These are phyloP conservation scores for Ambrosiella cleistominuta DNA, from an alignment of 2,329 filamentous ascomycete genomes.

Conservation along the genomic window DNA sequence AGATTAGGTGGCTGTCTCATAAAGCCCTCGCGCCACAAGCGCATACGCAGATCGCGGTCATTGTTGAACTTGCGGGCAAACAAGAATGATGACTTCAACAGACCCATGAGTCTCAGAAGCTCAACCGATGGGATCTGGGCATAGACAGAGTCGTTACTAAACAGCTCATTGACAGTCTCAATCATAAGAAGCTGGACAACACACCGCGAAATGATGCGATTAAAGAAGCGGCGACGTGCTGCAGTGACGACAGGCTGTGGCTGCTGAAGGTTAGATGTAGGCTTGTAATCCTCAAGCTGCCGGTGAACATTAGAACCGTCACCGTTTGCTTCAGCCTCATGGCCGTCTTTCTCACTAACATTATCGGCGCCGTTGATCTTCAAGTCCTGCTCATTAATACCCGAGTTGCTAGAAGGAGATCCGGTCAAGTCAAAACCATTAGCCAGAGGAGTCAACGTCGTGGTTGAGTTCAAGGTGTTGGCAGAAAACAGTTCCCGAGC, in stretches of 20 bases:
- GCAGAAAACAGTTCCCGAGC: conserved; percentile 91
- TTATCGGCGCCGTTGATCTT: conserved; percentile 39
- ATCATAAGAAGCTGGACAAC: conserved; percentile 98
- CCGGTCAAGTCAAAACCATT: conserved; percentile 35
- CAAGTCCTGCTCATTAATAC: conserved; percentile 36
- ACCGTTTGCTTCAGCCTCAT: conserved; percentile 15
- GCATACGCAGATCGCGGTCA: conserved; percentile 86
- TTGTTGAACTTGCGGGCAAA: conserved; percentile 97
- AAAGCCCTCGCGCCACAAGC: conserved; percentile 92
- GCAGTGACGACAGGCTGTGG: conserved; percentile 85
- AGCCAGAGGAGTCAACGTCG: conserved; percentile 31
- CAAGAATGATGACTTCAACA: conserved; percentile 89
- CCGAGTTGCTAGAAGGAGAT: conserved; percentile 21
- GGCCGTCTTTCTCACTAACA: conserved; percentile 13
- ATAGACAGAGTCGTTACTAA: conserved; percentile 93
- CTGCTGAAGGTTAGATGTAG: conserved; percentile 58
- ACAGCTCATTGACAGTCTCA: conserved; percentile 95
- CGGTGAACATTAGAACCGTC: conserved; percentile 12
- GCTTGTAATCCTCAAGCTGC: conserved; percentile 68
- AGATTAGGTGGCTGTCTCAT: conserved; percentile 99
- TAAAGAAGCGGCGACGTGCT: conserved; percentile 87
- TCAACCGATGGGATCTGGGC: conserved; percentile 78
- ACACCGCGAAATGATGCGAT: conserved; percentile 96
- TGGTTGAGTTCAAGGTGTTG: conserved; percentile 36
- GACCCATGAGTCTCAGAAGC: conserved; percentile 76